Conservation (phyloP, 805 yeast species). For the Helenozyma rhizophorensis region DNA sequence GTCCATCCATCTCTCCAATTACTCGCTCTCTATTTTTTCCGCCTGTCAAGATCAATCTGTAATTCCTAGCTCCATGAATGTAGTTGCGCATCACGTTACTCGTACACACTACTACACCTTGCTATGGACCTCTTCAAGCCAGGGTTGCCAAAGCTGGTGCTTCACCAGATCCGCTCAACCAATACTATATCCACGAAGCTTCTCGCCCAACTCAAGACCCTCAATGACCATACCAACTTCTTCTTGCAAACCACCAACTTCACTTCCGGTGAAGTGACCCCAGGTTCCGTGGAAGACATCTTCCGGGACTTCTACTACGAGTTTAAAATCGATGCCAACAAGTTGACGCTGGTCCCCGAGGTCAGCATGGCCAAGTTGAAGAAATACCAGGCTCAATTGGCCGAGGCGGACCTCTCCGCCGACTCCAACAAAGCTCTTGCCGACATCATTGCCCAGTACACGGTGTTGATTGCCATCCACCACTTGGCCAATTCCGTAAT, state of each 20-base stretch:
- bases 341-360: conserved; percentile 11
- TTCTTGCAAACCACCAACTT: conserved; percentile 13
- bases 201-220: conserved; percentile 16
- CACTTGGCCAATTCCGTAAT: conserved; percentile 31
- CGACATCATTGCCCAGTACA: conserved; percentile 22
- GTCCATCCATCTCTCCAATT: no score
- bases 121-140: conserved; percentile 21
- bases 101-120: no score
- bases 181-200: conserved; percentile 28
- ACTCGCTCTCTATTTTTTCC: no score
- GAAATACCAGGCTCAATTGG: conserved; percentile 5
- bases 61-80: no score
- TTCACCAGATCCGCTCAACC: conserved; percentile 21
- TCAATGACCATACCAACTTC: conserved; percentile 17
- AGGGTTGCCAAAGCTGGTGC: conserved; percentile 13
- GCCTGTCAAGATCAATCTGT: no score
- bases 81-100: no score
- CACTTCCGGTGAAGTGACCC: conserved; percentile 10
- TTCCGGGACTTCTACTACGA: conserved; percentile 16
- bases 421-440: conserved; percentile 8
- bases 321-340: conserved; percentile 9
- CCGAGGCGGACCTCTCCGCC: background rate
- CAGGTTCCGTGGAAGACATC: conserved; percentile 8
- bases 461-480: conserved; percentile 19
- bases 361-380: conserved; percentile 5